Evolutionary conservation across 345 rosid genomes (phyloP).

Genomic region (Boechera stricta): DNA sequence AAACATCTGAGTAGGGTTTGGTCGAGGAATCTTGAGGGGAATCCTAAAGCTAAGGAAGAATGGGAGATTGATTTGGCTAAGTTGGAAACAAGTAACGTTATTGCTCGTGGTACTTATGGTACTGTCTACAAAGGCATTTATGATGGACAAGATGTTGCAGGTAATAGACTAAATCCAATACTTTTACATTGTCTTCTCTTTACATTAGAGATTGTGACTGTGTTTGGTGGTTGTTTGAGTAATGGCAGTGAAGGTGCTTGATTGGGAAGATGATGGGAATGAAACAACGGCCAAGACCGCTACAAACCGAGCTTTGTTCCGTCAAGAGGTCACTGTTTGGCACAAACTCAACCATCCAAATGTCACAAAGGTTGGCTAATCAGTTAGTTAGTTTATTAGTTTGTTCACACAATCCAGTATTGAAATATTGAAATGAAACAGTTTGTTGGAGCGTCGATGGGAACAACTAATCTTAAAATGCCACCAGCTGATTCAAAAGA

Average conservation of each 20-base stretch:
- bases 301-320: slow-evolving; percentile 73
- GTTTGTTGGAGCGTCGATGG: slow-evolving; percentile 98
- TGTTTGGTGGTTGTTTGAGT: slow-evolving; percentile 16
- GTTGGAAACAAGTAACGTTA: slow-evolving; percentile 57
- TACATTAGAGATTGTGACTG: slow-evolving; percentile 15
- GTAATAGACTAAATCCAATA: slow-evolving; percentile 44
- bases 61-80: slow-evolving; percentile 96
- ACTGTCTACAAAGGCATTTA: slow-evolving; percentile 75
- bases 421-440: slow-evolving; percentile 37
- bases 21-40: slow-evolving; percentile 68
- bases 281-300: slow-evolving; percentile 66
- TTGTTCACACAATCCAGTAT: not conserved
- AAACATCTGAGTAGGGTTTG: slow-evolving; percentile 85
- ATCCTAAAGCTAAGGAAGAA: slow-evolving; percentile 64
- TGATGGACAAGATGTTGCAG: slow-evolving; percentile 87
- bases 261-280: slow-evolving; percentile 88
- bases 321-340: slow-evolving; percentile 97
- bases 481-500: slow-evolving; percentile 52
- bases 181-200: not conserved
- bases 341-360: slow-evolving; percentile 91
- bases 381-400: slow-evolving; percentile 11
- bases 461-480: slow-evolving; percentile 82
- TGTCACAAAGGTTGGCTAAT: slow-evolving; percentile 72
- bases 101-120: slow-evolving; percentile 90
- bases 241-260: slow-evolving; percentile 76